Evolutionary conservation across 2,329 filamentous ascomycete genomes (phyloP), one percentile per base, ranked within the genome.

Genomic region (Talaromyces atroroseus): DNA sequence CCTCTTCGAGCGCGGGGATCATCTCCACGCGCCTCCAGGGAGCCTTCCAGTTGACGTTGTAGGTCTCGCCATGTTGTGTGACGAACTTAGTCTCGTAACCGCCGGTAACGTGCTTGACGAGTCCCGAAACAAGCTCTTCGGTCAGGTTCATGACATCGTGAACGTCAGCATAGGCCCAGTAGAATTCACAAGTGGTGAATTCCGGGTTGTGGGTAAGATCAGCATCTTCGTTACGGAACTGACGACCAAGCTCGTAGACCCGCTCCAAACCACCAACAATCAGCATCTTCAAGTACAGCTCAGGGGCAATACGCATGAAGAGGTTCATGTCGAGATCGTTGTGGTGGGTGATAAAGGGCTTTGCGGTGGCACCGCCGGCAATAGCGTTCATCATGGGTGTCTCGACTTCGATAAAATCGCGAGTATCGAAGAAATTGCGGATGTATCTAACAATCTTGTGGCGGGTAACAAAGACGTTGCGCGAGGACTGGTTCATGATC

Each of bases 341-440:
- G 79, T 97, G 94, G 74, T 95, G 88, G 14, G 94, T 97, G 64
- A 89, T 80, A 76, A 99, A 99, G 5, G 94, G 94, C 78, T 89
- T 91, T 58, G 94, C 94, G 1, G 94, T 97, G 34, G 94, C 94
- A 70, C 94, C 94, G 64, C 94, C 95, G 29, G 94, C 91, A 69
- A 96, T 95, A 67, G 89, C 84, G 72, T 96, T 95, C 83, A 99
- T 92, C 84, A 97, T 96, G 5, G 94, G 92, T 0, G 94, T 99
- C 77, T 97, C 90, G 24, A 97, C 92, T 72, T 96, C 92, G 56
- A 91, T 80, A 73, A 99, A 99, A 66, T 92, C 89, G 54, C 87
- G 82, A 64, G 87, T 83, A 66, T 96, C 89, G 65, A 99, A 90
- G 80, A 87, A 99, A 66, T 84, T 82, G 64, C 94, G 89, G 63